Base-by-base conservation (phyloP, 768 basidiomycete species). In the Tephrocybe sp. region DNA sequence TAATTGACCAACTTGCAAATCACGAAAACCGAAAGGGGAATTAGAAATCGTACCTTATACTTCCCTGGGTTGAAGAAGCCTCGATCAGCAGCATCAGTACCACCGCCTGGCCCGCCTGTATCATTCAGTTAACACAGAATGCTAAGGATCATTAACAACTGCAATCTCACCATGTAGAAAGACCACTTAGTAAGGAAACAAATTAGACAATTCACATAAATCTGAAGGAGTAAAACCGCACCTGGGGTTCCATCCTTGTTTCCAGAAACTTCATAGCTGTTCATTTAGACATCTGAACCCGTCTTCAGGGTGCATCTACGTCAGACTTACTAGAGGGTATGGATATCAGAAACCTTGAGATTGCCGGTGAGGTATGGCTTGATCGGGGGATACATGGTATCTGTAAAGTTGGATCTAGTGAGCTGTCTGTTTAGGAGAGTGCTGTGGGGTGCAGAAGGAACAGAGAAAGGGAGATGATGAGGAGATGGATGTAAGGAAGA, bases 41-140 rank as follows among this genome's bases (percentile, higher is more conserved):
- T 10, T 12, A 17, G 17, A 9, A 17, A 33, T 17, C 8, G 36
- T 39, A 84, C 89, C 73, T 88, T 90, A 75, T 94, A 96, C 62
- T 90, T 89, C 31, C 75, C 65, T 3, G 92, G 91, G 61, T 94
- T 83, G 68, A 95, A 95, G 73, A 87, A 94, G 5, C 73, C 68
- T 47, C 88, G 75, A 68, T 96, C 92, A 48, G 74, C 75, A 5
- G 72, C 63, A 61, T 84, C 80, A 40, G 72, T 75, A 4, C 90
- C 91, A 10, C 90, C 88, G 12, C 93, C 93, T 13, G 92, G 92
- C 5, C 92, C 91, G 35, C 85, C 85, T 85, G 52, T 16, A 12
- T 11, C 17, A 26, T 26, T 43, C 26, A 53, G 42, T 46, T 16
- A 58, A 39, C 5, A 14, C 26, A 17, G 31, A 30, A 41, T 8